Evolutionary conservation across 2,329 filamentous ascomycete species (phyloP).

Genomic region (Westerdykella aurantiaca): DNA sequence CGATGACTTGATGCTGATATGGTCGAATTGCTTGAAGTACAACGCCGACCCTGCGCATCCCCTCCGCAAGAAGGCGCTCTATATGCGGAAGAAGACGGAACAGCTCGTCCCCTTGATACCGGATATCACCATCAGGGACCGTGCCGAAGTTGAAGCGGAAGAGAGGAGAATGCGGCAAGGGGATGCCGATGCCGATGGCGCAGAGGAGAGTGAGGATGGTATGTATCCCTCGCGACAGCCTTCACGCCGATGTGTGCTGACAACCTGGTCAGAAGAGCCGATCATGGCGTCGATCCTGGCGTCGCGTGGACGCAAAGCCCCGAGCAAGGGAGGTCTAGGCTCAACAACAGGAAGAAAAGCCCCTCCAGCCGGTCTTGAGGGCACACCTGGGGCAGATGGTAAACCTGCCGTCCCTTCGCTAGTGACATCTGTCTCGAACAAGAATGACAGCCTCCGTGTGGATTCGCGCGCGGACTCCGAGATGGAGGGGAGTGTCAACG

Average conservation of each 20-base stretch:
- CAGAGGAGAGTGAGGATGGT: constrained; percentile 83
- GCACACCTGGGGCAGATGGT: constrained; percentile 66
- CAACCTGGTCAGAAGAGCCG: constrained; percentile 54
- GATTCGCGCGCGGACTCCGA: constrained; percentile 64
- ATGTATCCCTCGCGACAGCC: constrained; percentile 10
- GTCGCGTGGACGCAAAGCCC: constrained; percentile 83
- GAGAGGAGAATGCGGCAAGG: constrained; percentile 73
- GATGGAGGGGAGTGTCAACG: constrained; percentile 72
- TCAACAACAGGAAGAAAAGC: constrained; percentile 62
- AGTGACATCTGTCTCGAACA: constrained; percentile 45
- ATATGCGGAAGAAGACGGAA: constrained; percentile 96
- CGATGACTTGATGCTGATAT: constrained; percentile 86
- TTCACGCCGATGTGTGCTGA: constrained; percentile 2
- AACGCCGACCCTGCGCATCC: constrained; percentile 86
- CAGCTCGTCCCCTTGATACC: constrained; percentile 94
- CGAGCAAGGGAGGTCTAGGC: constrained; percentile 67
- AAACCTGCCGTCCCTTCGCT: constrained; percentile 63
- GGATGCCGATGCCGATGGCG: constrained; percentile 73
- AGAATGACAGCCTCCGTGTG: constrained; percentile 47
- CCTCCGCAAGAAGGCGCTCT: constrained; percentile 83
- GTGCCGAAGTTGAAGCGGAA: constrained; percentile 77
- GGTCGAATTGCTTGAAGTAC: constrained; percentile 94
- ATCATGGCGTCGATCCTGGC: constrained; percentile 67
- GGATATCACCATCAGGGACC: constrained; percentile 81
- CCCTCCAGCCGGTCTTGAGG: constrained; percentile 66